phyloP scores from a whole-genome alignment of 768 basidiomycete species.

The Auricularia heimuer region DNA sequence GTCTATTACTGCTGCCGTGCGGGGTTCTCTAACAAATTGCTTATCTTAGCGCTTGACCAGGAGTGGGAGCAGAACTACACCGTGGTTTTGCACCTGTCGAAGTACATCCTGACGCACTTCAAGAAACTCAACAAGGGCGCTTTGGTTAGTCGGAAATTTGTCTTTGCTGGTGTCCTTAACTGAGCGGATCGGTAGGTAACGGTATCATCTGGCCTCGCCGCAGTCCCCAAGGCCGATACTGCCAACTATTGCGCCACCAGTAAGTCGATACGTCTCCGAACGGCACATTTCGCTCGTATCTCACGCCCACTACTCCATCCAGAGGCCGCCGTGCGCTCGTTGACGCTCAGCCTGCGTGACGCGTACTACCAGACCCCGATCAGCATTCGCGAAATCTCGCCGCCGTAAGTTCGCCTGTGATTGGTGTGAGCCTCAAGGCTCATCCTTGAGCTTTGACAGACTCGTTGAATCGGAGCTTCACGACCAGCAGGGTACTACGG shows the following conservation, averaged over 20 bases:
- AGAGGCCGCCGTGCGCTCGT: not conserved
- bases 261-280: not conserved
- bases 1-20: not conserved
- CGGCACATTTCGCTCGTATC: not conserved
- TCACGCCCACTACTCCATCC: not conserved
- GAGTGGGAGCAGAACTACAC: conserved; percentile 50
- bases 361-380: conserved; percentile 42
- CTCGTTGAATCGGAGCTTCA: conserved; percentile 55
- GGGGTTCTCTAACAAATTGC: not conserved
- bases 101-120: conserved; percentile 45
- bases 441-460: conserved; percentile 18
- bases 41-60: conserved; percentile 26
- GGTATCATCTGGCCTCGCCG: conserved; percentile 43
- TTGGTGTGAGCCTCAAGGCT: not conserved
- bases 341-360: conserved; percentile 35
- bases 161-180: not conserved
- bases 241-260: conserved; percentile 45
- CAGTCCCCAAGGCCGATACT: conserved; percentile 33
- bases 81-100: conserved; percentile 38
- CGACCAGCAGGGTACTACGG: conserved; percentile 44
- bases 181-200: conserved; percentile 9
- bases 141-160: conserved; percentile 22
- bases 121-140: conserved; percentile 29
- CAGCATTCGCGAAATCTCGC: conserved; percentile 45
- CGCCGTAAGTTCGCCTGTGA: conserved; percentile 34